Conservation (phyloP, 2,329 filamentous ascomycete genomes). For the Apiospora aurea region DNA sequence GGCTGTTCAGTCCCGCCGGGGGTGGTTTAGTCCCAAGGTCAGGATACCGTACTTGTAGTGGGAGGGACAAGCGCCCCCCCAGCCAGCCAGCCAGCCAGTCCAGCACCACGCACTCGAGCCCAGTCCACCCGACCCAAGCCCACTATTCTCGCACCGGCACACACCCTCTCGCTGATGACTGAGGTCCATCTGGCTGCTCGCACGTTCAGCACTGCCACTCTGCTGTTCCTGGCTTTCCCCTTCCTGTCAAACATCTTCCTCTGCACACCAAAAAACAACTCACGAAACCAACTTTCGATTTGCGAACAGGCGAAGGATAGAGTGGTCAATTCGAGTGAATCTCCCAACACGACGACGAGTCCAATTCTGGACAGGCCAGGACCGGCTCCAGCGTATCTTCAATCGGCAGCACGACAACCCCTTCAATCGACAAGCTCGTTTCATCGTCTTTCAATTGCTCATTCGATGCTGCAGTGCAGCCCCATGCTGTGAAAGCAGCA, state of each 20-base stretch:
- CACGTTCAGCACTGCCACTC: constrained; percentile 21
- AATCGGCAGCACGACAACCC: not conserved
- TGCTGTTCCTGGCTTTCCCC: constrained; percentile 20
- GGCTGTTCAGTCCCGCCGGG: not conserved
- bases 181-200: constrained; percentile 19
- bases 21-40: constrained; percentile 8
- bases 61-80: not conserved
- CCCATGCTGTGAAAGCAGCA: constrained; percentile 24
- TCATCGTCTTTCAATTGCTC: constrained; percentile 12
- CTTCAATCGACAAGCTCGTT: constrained; percentile 11
- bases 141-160: constrained; percentile 20
- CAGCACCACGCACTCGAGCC: not conserved
- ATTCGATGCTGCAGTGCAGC: constrained; percentile 26
- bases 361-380: constrained; percentile 20
- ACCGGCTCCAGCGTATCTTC: constrained; percentile 10
- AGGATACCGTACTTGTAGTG: not conserved
- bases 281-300: constrained; percentile 20
- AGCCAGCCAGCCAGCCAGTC: not conserved
- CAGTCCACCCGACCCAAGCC: constrained; percentile 14
- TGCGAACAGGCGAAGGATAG: constrained; percentile 4
- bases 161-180: constrained; percentile 8
- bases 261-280: constrained; percentile 17
- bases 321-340: constrained; percentile 13
- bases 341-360: constrained; percentile 19
- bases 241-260: constrained; percentile 21